Conservation (phyloP, 1,139 yeast species). For the Diutina scorzettiae region DNA sequence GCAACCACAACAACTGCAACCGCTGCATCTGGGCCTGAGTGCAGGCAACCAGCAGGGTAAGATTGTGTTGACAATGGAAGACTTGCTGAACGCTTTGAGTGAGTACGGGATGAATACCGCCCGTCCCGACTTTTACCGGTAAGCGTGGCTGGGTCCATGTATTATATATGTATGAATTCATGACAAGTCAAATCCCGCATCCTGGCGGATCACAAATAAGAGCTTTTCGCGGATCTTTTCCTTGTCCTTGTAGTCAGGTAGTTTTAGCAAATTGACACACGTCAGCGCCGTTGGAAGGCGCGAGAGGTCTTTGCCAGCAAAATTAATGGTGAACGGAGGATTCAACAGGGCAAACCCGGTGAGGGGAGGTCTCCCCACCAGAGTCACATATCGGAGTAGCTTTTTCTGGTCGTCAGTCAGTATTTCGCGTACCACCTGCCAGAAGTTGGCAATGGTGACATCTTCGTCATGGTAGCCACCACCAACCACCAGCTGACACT, state of each 20-base stretch:
- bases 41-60: slow-evolving; percentile 62
- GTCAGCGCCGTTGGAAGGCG: slow-evolving; percentile 89
- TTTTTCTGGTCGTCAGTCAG: slow-evolving; percentile 44
- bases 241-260: slow-evolving; percentile 72
- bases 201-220: slow-evolving; percentile 64
- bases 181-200: slow-evolving; percentile 71
- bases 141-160: slow-evolving; percentile 6
- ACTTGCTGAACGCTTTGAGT: slow-evolving; percentile 71
- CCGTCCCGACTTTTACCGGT: slow-evolving; percentile 89
- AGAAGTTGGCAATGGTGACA: slow-evolving; percentile 46
- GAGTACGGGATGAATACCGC: slow-evolving; percentile 89
- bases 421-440: slow-evolving; percentile 71
- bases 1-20: slow-evolving; percentile 18
- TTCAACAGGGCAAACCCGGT: slow-evolving; percentile 66
- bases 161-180: not conserved
- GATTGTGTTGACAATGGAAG: slow-evolving; percentile 79
- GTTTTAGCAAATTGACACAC: slow-evolving; percentile 74
- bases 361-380: slow-evolving; percentile 85
- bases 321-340: slow-evolving; percentile 75
- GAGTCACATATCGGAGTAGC: slow-evolving; percentile 77
- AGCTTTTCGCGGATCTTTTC: slow-evolving; percentile 47
- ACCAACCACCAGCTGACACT: slow-evolving; percentile 48
- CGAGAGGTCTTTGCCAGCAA: slow-evolving; percentile 41
- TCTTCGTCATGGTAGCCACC: slow-evolving; percentile 48
- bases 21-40: slow-evolving; percentile 20